phyloP scores from a whole-genome alignment of 2,329 filamentous ascomycete species.

The Fusarium circinatum region DNA sequence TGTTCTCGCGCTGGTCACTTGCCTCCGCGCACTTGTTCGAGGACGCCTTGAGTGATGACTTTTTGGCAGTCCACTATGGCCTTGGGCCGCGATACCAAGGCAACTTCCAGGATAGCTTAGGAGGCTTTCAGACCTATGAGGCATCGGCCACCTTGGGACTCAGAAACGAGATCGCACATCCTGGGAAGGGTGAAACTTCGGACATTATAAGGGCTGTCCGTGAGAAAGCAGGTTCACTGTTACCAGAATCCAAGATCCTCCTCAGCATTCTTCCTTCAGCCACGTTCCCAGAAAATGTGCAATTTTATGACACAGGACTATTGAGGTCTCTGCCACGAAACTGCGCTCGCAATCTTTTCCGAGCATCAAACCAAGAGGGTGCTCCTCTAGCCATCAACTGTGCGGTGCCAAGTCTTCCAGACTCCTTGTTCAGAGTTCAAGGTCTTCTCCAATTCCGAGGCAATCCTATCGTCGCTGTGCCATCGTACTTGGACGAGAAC shows the following conservation, averaged over 20 bases:
- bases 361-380: slow-evolving; percentile 58
- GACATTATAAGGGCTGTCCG: slow-evolving; percentile 92
- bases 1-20: slow-evolving; percentile 86
- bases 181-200: slow-evolving; percentile 88
- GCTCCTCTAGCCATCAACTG: slow-evolving; percentile 88
- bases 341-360: slow-evolving; percentile 69
- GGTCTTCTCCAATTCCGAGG: slow-evolving; percentile 87
- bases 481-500: slow-evolving; percentile 88
- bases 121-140: slow-evolving; percentile 95
- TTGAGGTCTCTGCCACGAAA: slow-evolving; percentile 79
- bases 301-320: slow-evolving; percentile 79
- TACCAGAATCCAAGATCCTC: slow-evolving; percentile 83
- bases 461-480: slow-evolving; percentile 81
- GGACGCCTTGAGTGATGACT: slow-evolving; percentile 88
- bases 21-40: slow-evolving; percentile 91
- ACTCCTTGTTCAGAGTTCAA: slow-evolving; percentile 82
- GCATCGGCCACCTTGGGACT: slow-evolving; percentile 91
- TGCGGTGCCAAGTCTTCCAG: slow-evolving; percentile 86
- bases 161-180: slow-evolving; percentile 89
- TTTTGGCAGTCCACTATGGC: slow-evolving; percentile 89
- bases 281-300: slow-evolving; percentile 83
- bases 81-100: slow-evolving; percentile 92
- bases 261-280: slow-evolving; percentile 85
- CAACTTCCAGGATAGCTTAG: slow-evolving; percentile 96
- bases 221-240: slow-evolving; percentile 81